Evolutionary conservation across 495 filamentous ascomycete species (phyloP), one percentile per base, ranked within the genome.

Genomic region (Penicillium verhagenii): DNA sequence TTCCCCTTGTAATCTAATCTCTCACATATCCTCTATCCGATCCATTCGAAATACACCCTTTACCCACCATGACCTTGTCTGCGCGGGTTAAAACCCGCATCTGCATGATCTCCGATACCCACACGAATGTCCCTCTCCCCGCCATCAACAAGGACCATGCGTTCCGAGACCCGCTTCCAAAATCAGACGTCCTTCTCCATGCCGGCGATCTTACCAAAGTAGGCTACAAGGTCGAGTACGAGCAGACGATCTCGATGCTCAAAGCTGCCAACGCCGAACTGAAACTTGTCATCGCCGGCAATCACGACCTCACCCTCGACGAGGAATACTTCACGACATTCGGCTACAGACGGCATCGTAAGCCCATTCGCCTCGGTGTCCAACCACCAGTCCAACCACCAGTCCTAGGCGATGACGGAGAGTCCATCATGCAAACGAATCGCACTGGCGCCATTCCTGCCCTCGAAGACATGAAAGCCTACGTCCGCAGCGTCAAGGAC

Each of bases 241-340:
- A 73, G 13, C 52, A 59, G 6, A 71, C 76, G 8, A 59, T 92
- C 19, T 48, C 71, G 2, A 77, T 88, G 62, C 72, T 94, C 13
- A 63, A 65, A 14, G 58, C 48, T 0, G 79, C 85, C 49, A 60
- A 81, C 6, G 88, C 90, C 0, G 80, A 85, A 18, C 68, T 92
- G 6, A 95, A 92, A 55, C 70, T 95, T 31, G 82, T 92, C 29
- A 91, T 95, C 47, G 83, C 90, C 1, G 90, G 90, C 0, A 92
- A 93, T 66, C 90, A 92, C 69, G 89, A 93, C 63, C 79, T 88
- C 51, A 82, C 82, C 0, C 80, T 92, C 3, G 88, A 94, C 63
- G 66, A 68, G 24, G 68, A 78, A 3, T 79, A 77, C 58, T 84
- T 81, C 57, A 48, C 59, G 5, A 40, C 25, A 3, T 53, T 59